A percentile compares a stretch with the other conserved stretches of the same genome.
Conservation (phyloP, 352 stramenopile species). For the Phytophthora pseudosyringae region DNA sequence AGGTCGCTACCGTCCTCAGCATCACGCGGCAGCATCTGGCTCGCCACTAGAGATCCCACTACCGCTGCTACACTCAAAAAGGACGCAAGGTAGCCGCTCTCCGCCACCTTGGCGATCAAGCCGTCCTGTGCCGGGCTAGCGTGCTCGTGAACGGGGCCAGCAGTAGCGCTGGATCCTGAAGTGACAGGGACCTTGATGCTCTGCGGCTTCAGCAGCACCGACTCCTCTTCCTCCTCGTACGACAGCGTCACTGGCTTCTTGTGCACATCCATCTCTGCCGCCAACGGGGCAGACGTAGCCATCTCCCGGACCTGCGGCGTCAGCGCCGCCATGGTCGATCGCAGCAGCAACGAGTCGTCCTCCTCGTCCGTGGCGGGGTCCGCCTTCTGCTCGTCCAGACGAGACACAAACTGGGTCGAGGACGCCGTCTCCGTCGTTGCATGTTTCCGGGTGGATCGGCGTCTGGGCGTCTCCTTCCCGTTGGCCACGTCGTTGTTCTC, state of each 20-base stretch:
- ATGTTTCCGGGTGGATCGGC: slow-evolving; percentile 31
- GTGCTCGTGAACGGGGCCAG: slow-evolving; percentile 18
- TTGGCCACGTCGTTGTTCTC: slow-evolving; percentile 25
- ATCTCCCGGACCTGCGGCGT: slow-evolving; percentile 37
- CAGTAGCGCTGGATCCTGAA: slow-evolving; percentile 15
- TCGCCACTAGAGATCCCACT: slow-evolving; percentile 68
- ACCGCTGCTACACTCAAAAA: slow-evolving; percentile 75
- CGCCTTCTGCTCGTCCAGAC: slow-evolving; percentile 40
- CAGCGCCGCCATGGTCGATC: slow-evolving; percentile 57
- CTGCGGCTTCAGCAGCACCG: slow-evolving; percentile 31
- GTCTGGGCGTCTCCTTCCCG: slow-evolving; percentile 23
- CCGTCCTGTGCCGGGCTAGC: slow-evolving; percentile 14
- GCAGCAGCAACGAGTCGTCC: slow-evolving; percentile 54
- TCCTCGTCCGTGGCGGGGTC: slow-evolving; percentile 47
- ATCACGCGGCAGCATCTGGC: slow-evolving; percentile 52
- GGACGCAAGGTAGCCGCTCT: slow-evolving; percentile 68
- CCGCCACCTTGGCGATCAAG: slow-evolving; percentile 56
- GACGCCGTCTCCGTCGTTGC: slow-evolving; percentile 30
- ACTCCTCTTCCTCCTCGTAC: slow-evolving; percentile 61
- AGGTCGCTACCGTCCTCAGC: slow-evolving; percentile 34
- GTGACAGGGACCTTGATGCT: slow-evolving; percentile 6
- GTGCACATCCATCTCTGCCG: slow-evolving; percentile 22
- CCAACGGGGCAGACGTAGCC: slow-evolving; percentile 10
- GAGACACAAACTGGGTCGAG: slow-evolving; percentile 41
- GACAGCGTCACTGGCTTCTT: slow-evolving; percentile 52